Evolutionary conservation across 2,329 filamentous ascomycete species (phyloP).

Genomic region (Fusarium sp.): DNA sequence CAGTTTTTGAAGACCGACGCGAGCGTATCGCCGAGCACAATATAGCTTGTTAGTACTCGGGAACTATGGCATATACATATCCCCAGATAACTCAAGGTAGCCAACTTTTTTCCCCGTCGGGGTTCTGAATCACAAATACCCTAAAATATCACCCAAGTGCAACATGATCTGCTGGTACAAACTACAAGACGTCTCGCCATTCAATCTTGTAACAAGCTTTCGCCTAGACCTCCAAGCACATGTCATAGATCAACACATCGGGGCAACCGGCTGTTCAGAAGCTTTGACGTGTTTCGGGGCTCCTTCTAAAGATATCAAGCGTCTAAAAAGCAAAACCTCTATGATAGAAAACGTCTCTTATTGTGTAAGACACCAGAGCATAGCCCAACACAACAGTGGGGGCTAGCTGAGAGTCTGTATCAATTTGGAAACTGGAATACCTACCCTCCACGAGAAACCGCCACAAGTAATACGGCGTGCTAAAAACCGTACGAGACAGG

Average conservation of each 20-base stretch:
- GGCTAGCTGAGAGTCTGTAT: slow-evolving; percentile 7
- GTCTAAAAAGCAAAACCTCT: slow-evolving; percentile 26
- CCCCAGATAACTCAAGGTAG: neutral
- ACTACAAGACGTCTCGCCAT: slow-evolving; percentile 27
- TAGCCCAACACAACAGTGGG: slow-evolving; percentile 9
- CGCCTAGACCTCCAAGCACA: slow-evolving; percentile 1
- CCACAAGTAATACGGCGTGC: slow-evolving; percentile 11
- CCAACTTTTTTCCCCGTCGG: neutral
- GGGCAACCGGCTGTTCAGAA: slow-evolving; percentile 17
- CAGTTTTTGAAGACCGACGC: slow-evolving; percentile 8
- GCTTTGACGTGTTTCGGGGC: slow-evolving; percentile 18
- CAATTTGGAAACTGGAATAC: slow-evolving; percentile 25
- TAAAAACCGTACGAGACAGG: slow-evolving; percentile 12
- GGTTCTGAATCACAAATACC: slow-evolving; percentile 15
- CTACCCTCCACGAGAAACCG: slow-evolving; percentile 1
- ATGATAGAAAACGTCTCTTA: slow-evolving; percentile 1
- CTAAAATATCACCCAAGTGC: slow-evolving; percentile 16
- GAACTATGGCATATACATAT: neutral
- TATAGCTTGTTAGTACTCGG: neutral
- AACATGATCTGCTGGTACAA: slow-evolving; percentile 33
- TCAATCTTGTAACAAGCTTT: slow-evolving; percentile 33
- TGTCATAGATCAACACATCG: slow-evolving; percentile 15
- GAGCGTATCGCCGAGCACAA: slow-evolving; percentile 10
- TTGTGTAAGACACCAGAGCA: neutral
- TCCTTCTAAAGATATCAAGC: slow-evolving; percentile 24